A percentile compares a stretch with the other conserved stretches of the same genome.
phyloP scores from a whole-genome alignment of 345 rosid species.

The Gossypium raimondii region DNA sequence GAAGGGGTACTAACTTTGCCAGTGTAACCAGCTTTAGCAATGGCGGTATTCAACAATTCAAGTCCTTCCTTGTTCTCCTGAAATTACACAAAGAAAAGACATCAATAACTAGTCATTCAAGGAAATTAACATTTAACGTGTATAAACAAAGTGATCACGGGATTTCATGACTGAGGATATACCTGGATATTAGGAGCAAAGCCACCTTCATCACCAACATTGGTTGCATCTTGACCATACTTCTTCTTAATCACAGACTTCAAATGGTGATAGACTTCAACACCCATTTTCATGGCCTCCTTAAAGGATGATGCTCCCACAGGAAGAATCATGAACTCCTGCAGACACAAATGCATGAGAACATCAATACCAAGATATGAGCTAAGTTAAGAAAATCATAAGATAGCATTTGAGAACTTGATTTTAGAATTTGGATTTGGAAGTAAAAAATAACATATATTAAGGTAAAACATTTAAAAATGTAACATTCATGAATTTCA shows the following conservation, averaged over 20 bases:
- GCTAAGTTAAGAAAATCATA: background rate
- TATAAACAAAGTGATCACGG: background rate
- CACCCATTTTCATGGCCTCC: slow-evolving; percentile 99
- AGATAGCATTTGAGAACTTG: too few species aligned
- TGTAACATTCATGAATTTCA: too few species aligned
- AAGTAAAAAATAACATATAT: too few species aligned
- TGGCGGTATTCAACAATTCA: slow-evolving; percentile 88
- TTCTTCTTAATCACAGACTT: slow-evolving; percentile 90
- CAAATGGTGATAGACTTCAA: slow-evolving; percentile 87
- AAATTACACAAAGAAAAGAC: background rate
- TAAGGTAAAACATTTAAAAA: too few species aligned
- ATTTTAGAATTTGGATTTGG: too few species aligned
- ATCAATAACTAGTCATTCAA: slow-evolving; percentile 11
- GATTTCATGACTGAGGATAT: background rate
- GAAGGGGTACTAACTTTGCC: slow-evolving; percentile 53
- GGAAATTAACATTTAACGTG: background rate
- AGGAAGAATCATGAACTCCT: slow-evolving; percentile 99
- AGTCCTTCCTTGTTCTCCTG: slow-evolving; percentile 99
- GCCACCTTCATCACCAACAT: slow-evolving; percentile 99
- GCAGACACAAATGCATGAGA: slow-evolving; percentile 9
- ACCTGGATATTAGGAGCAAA: slow-evolving; percentile 98
- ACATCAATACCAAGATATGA: background rate
- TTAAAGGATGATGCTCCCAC: slow-evolving; percentile 83
- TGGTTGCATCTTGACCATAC: slow-evolving; percentile 98
- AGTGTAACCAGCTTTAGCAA: slow-evolving; percentile 87